These are phyloP conservation scores for Rhynchospora tenuis DNA, from an alignment of 176 grass and related monocot genomes.

Conservation along the genomic window DNA sequence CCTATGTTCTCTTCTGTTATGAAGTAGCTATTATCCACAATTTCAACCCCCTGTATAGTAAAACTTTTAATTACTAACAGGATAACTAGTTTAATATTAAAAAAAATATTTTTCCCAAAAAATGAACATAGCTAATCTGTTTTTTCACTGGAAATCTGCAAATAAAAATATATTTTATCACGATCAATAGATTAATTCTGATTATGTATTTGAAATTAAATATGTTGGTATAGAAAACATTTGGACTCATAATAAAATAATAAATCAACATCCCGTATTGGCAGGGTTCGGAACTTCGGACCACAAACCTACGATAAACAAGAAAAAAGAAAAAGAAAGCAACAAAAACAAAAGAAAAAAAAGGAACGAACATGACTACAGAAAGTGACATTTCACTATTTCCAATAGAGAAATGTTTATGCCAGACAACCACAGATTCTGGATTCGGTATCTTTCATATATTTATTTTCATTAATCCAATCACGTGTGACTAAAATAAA, in stretches of 20 bases:
- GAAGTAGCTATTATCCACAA: conserved; percentile 84
- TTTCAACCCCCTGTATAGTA: conserved; percentile 50
- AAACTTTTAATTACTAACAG: not conserved
- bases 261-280: not conserved
- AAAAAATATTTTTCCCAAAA: too few species aligned
- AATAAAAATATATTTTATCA: too few species aligned
- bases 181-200: too few species aligned
- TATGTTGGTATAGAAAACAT: not conserved
- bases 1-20: conserved; percentile 84
- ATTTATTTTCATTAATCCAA: not conserved
- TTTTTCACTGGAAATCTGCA: too few species aligned
- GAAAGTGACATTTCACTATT: not conserved
- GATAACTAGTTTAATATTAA: not conserved
- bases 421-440: not conserved
- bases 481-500: not conserved
- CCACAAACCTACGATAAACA: not conserved
- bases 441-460: conserved; percentile 4
- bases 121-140: too few species aligned
- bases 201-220: too few species aligned
- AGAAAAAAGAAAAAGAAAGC: too few species aligned
- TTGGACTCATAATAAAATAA: not conserved
- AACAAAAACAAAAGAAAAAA: not conserved
- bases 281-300: not conserved
- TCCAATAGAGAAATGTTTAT: not conserved
- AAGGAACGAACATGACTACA: not conserved